A percentile compares a stretch with the other conserved stretches of the same genome.
These are phyloP conservation scores for Debaryomyces udenii DNA, from an alignment of 1,139 yeast species.

Conservation along the genomic window DNA sequence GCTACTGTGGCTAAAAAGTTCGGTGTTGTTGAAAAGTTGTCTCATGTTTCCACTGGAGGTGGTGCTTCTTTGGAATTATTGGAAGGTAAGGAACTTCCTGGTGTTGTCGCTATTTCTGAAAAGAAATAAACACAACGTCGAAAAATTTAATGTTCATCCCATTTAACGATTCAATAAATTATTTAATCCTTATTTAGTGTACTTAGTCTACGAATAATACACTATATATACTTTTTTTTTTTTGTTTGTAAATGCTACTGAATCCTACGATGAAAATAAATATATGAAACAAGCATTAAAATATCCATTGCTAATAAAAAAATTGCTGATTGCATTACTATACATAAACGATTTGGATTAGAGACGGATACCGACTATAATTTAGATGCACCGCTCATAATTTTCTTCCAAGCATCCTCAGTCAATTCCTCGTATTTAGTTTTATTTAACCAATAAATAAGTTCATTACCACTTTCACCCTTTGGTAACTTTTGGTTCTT, in stretches of 20 bases:
- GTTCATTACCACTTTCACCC: constrained; percentile 62
- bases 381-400: constrained; percentile 45
- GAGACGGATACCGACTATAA: constrained; percentile 21
- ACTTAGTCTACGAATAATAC: neutral
- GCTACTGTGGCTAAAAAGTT: constrained; percentile 98
- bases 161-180: constrained; percentile 4
- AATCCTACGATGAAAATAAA: neutral
- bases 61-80: constrained; percentile 98
- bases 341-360: no score
- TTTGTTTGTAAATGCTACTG: neutral
- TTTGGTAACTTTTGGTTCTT: constrained; percentile 78
- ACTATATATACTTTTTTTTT: constrained; percentile 1
- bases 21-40: constrained; percentile 91
- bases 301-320: no score
- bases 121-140: constrained; percentile 39
- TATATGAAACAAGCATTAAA: neutral
- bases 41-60: constrained; percentile 98
- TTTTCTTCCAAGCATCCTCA: constrained; percentile 60
- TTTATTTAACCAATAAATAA: constrained; percentile 70
- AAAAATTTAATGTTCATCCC: no score
- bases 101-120: constrained; percentile 87
- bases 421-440: constrained; percentile 60
- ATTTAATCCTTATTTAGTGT: constrained; percentile 3
- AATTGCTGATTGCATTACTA: no score
- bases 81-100: constrained; percentile 97